Evolutionary conservation across 2,329 filamentous ascomycete species (phyloP).

Genomic region (Talaromyces pinophilus): DNA sequence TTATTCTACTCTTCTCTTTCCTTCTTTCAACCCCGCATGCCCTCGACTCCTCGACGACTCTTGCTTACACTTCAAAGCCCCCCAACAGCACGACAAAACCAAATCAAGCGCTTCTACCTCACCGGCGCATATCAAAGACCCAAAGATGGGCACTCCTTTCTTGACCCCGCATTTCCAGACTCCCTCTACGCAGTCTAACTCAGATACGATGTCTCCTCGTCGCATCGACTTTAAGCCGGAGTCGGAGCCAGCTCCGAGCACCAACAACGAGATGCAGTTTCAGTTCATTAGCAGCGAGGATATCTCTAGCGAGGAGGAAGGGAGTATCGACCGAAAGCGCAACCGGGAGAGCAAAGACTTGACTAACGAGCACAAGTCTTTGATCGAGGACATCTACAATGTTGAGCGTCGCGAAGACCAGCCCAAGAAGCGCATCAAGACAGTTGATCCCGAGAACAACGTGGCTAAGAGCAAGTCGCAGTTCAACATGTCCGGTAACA

Average conservation of each 20-base stretch:
- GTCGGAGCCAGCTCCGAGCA: background rate
- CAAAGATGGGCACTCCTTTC: background rate
- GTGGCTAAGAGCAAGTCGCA: slow-evolving; percentile 45
- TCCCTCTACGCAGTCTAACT: background rate
- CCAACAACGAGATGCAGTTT: slow-evolving; percentile 28
- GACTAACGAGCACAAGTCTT: slow-evolving; percentile 9
- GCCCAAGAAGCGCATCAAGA: slow-evolving; percentile 67
- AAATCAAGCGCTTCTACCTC: background rate
- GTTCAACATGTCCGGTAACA: slow-evolving; percentile 54
- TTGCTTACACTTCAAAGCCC: slow-evolving; percentile 15
- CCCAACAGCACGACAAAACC: slow-evolving; percentile 14
- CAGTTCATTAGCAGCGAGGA: slow-evolving; percentile 33
- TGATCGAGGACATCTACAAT: slow-evolving; percentile 76
- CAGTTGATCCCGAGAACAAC: slow-evolving; percentile 49
- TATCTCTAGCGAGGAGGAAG: slow-evolving; percentile 29
- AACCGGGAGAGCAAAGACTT: slow-evolving; percentile 27
- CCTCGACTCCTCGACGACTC: background rate
- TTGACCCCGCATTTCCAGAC: slow-evolving; percentile 2
- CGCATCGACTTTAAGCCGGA: background rate
- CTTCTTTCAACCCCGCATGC: background rate
- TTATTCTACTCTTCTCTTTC: background rate
- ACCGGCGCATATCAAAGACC: background rate
- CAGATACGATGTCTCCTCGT: slow-evolving; percentile 4
- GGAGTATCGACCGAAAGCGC: slow-evolving; percentile 30
- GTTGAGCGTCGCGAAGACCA: slow-evolving; percentile 65